These are phyloP conservation scores for Candida frijolesensis DNA, from an alignment of 1,139 yeast species.

Conservation along the genomic window DNA sequence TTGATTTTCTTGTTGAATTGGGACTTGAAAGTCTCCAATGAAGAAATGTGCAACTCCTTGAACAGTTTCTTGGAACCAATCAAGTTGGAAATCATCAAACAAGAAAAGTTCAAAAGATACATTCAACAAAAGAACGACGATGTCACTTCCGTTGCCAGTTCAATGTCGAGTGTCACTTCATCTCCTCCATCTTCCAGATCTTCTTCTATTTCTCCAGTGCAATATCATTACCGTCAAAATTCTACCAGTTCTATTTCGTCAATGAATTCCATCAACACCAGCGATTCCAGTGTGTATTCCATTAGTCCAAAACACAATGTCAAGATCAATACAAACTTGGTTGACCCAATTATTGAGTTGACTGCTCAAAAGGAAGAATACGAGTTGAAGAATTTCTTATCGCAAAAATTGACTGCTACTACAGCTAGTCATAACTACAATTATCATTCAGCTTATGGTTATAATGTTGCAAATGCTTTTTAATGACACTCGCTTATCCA, in stretches of 20 bases:
- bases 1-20: constrained; percentile 66
- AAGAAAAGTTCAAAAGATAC: constrained; percentile 39
- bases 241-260: constrained; percentile 30
- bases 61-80: constrained; percentile 63
- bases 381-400: constrained; percentile 36
- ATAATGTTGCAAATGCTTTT: constrained; percentile 6
- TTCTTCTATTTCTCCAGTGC: constrained; percentile 12
- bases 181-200: constrained; percentile 14
- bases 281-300: constrained; percentile 6
- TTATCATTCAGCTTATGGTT: constrained; percentile 6
- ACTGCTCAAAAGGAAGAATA: constrained; percentile 45
- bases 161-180: constrained; percentile 4
- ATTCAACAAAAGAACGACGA: constrained; percentile 19
- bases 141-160: constrained; percentile 9
- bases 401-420: constrained; percentile 21
- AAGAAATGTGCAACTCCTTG: constrained; percentile 53
- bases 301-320: constrained; percentile 6
- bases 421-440: constrained; percentile 3
- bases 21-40: constrained; percentile 61
- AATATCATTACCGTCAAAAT: constrained; percentile 31
- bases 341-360: constrained; percentile 45
- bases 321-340: constrained; percentile 12
- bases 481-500: neutral
- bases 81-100: constrained; percentile 53
- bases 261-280: constrained; percentile 17